Percentiles rank a stretch among this genome's conserved stretches.
These are phyloP conservation scores for Lonicera japonica DNA, from an alignment of 129 eudicot genomes.

Conservation along the genomic window DNA sequence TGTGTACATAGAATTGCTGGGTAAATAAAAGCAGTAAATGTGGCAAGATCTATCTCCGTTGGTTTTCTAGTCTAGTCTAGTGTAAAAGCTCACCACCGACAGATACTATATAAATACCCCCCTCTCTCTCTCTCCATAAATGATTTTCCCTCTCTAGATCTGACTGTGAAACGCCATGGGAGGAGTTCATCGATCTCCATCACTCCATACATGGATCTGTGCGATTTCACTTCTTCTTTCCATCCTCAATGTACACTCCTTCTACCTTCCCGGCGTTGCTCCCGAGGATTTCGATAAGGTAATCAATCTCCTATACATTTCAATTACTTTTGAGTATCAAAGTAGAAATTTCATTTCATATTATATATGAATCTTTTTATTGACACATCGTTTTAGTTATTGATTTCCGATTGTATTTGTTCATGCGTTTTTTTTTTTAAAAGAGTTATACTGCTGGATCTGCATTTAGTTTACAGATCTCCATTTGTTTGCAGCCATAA, in stretches of 20 bases:
- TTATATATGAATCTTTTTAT: too few species aligned
- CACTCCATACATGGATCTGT: not conserved
- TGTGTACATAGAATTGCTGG: too few species aligned
- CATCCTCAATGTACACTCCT: slow-evolving; percentile 16
- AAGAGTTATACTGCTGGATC: slow-evolving; percentile 11
- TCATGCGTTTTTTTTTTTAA: not conserved
- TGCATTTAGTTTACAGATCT: slow-evolving; percentile 12
- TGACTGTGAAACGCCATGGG: not conserved
- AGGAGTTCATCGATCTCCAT: not conserved
- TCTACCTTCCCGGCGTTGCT: slow-evolving; percentile 22
- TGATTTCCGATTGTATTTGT: not conserved
- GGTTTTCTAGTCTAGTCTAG: too few species aligned
- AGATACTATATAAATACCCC: not conserved
- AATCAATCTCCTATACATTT: slow-evolving; percentile 1
- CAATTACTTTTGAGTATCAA: too few species aligned
- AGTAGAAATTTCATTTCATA: too few species aligned
- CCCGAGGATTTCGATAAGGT: slow-evolving; percentile 21
- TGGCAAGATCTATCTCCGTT: too few species aligned
- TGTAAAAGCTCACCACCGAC: not conserved
- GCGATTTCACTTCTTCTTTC: slow-evolving; percentile 2
- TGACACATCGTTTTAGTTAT: not conserved
- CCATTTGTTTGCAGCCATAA: not conserved
- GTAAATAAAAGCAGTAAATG: too few species aligned
- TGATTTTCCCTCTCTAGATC: not conserved
- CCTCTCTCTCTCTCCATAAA: not conserved